Percentiles rank a stretch among this genome's conserved stretches.
These are phyloP conservation scores for Mortierella sp. DNA, from an alignment of 371 early-diverging fungal genomes.

Conservation along the genomic window DNA sequence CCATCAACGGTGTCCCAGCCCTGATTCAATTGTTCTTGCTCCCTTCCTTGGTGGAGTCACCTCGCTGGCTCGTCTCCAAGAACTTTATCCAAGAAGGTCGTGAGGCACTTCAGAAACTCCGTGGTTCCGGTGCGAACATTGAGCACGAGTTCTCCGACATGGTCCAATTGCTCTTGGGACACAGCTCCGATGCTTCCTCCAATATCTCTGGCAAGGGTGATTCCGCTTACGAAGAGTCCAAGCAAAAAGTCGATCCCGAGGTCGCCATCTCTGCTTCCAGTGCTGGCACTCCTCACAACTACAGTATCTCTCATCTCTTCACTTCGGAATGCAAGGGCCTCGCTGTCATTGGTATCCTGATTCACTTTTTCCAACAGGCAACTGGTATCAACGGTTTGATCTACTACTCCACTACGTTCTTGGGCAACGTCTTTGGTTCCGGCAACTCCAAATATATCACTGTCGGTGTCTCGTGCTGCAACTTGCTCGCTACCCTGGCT, in stretches of 20 bases:
- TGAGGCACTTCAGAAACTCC: slow-evolving; percentile 63
- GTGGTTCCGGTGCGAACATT: slow-evolving; percentile 63
- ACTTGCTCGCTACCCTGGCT: slow-evolving; percentile 66
- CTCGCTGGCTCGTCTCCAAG: slow-evolving; percentile 73
- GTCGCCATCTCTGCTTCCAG: background rate
- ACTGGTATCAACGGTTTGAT: slow-evolving; percentile 89
- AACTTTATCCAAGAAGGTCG: slow-evolving; percentile 71
- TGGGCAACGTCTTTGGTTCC: slow-evolving; percentile 58
- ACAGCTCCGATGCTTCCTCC: background rate
- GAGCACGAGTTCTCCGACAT: slow-evolving; percentile 70
- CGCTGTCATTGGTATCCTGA: slow-evolving; percentile 57
- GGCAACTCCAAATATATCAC: slow-evolving; percentile 62
- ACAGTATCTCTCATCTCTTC: slow-evolving; percentile 58
- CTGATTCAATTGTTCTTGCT: slow-evolving; percentile 74
- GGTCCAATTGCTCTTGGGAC: slow-evolving; percentile 57
- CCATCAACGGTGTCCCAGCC: slow-evolving; percentile 71
- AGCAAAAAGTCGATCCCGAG: background rate
- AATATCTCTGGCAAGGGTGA: background rate
- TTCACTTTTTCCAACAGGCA: slow-evolving; percentile 77
- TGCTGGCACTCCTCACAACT: slow-evolving; percentile 11
- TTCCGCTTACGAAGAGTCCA: slow-evolving; percentile 15
- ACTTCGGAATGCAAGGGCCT: slow-evolving; percentile 65
- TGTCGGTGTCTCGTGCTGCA: slow-evolving; percentile 60
- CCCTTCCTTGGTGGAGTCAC: slow-evolving; percentile 81
- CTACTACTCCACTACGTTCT: slow-evolving; percentile 74